Base-by-base conservation (phyloP, 2,329 filamentous ascomycete species). In the Xylaria hypoxylon region DNA sequence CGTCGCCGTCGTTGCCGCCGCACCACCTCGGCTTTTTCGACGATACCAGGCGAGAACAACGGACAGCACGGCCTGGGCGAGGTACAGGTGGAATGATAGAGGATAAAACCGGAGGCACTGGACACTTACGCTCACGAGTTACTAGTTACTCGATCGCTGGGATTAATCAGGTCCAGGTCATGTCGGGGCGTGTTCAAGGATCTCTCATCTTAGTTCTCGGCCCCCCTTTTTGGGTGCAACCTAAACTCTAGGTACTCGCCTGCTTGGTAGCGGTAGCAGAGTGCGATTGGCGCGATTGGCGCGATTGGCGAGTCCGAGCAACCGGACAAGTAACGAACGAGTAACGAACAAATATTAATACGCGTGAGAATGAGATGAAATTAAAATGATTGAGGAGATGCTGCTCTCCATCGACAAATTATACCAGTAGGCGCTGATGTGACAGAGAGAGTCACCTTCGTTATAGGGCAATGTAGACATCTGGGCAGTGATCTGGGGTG, bases 121-220 rank as follows among this genome's bases (percentile, higher is more conserved):
- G 8, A 33, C 48, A 35, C 19, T 40, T 4, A 5, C 31, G 35
- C 50, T 40, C 11, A 13, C 31, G 19, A n/a, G 50, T 53, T 31
- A 24, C 28, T 17, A 33, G 28, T 53, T 31, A 10, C 51, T 40
- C 51, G 31, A 26, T 38, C 26, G 38, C 47, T 42, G 40, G 47
- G 57, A 28, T 42, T 13, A 26, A 44, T 22, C 58, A 5, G 26
- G 50, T 45, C 40, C n/a, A 40, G 31, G 26, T 56, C 52, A 52
- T 42, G 52, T 62, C 50, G 40, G 51, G 57, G 55, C 57, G 42
- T 50, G 56, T 56, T 56, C 42, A 28, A 56, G 50, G 62, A 58
- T 38, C 51, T 56, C n/a, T 52, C 52, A 57, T 63, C 53, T 44
- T 35, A 22, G 52, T 38, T 38, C 17, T 52, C 52, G 53, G 45